Conservation (phyloP, 352 stramenopile species). For the Phytophthora hibernalis region DNA sequence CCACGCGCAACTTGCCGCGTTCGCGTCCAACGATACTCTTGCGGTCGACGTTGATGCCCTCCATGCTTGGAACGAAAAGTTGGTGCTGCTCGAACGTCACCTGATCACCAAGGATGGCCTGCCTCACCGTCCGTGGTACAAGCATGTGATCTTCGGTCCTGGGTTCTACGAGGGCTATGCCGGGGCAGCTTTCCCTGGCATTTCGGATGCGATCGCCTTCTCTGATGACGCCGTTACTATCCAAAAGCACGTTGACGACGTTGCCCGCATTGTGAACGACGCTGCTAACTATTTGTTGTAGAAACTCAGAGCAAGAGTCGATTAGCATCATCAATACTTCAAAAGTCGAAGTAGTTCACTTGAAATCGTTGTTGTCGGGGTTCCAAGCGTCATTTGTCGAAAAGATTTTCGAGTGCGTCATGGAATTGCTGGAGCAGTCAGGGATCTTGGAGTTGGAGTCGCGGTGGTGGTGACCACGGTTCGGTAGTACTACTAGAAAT, state of each 20-base stretch:
- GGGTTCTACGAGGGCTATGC: constrained; percentile 54
- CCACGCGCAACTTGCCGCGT: constrained; percentile 24
- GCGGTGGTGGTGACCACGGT: constrained; percentile 35
- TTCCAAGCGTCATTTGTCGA: not conserved
- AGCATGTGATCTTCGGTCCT: constrained; percentile 55
- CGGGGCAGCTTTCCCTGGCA: constrained; percentile 42
- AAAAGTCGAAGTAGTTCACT: too few species aligned
- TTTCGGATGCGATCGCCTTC: constrained; percentile 37
- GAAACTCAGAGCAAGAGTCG: not conserved
- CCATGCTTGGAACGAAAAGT: constrained; percentile 42
- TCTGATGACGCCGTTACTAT: constrained; percentile 23
- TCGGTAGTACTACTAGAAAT: too few species aligned
- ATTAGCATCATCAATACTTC: not conserved
- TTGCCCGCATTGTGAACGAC: constrained; percentile 22
- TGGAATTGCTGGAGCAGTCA: constrained; percentile 29
- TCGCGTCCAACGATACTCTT: constrained; percentile 36
- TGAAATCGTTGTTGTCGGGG: not conserved
- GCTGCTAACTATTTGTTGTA: constrained; percentile 33
- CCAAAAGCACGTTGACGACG: constrained; percentile 34
- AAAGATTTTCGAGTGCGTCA: not conserved
- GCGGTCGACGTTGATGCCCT: constrained; percentile 19
- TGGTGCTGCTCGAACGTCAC: constrained; percentile 46
- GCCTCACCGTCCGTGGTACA: constrained; percentile 51
- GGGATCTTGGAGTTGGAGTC: constrained; percentile 34
- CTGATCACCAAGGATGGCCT: constrained; percentile 46